A percentile compares a stretch with the other conserved stretches of the same genome.
These are phyloP conservation scores for Diaporthe amygdali DNA, from an alignment of 2,329 filamentous ascomycete genomes.

Conservation along the genomic window DNA sequence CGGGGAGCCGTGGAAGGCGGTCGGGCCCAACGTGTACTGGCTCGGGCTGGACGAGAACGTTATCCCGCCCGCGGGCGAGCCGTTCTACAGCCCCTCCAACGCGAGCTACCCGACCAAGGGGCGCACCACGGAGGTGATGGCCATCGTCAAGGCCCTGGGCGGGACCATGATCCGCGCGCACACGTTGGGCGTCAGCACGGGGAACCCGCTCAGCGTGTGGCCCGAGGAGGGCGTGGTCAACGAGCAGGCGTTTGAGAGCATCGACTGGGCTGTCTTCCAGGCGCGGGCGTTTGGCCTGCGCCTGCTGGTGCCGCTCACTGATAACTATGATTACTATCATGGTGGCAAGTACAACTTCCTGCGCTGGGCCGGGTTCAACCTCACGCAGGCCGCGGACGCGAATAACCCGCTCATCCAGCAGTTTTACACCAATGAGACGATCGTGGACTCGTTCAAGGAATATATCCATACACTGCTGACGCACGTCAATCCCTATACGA, in stretches of 20 bases:
- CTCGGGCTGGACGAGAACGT: slow-evolving; percentile 57
- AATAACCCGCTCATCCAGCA: slow-evolving; percentile 46
- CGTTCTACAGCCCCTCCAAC: slow-evolving; percentile 48
- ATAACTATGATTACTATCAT: slow-evolving; percentile 58
- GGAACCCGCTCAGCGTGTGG: slow-evolving; percentile 53
- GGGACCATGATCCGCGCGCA: slow-evolving; percentile 51
- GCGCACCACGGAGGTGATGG: slow-evolving; percentile 51
- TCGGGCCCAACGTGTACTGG: slow-evolving; percentile 57
- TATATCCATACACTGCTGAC: slow-evolving; percentile 50
- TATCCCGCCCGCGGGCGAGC: slow-evolving; percentile 45
- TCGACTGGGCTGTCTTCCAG: slow-evolving; percentile 54
- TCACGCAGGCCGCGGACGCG: slow-evolving; percentile 39
- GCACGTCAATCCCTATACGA: slow-evolving; percentile 51
- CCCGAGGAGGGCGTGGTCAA: slow-evolving; percentile 46
- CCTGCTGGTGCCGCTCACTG: slow-evolving; percentile 49
- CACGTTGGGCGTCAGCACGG: slow-evolving; percentile 51
- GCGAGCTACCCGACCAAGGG: slow-evolving; percentile 52
- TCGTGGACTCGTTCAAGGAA: slow-evolving; percentile 49
- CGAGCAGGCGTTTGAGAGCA: slow-evolving; percentile 47
- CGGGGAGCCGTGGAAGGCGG: slow-evolving; percentile 47
- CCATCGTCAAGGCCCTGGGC: slow-evolving; percentile 48
- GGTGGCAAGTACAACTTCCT: slow-evolving; percentile 55
- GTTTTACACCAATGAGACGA: slow-evolving; percentile 51
- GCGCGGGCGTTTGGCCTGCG: slow-evolving; percentile 49
- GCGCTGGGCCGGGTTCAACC: slow-evolving; percentile 50